phyloP scores from a whole-genome alignment of 129 eudicot genomes.

The Ambrosia trifida region DNA sequence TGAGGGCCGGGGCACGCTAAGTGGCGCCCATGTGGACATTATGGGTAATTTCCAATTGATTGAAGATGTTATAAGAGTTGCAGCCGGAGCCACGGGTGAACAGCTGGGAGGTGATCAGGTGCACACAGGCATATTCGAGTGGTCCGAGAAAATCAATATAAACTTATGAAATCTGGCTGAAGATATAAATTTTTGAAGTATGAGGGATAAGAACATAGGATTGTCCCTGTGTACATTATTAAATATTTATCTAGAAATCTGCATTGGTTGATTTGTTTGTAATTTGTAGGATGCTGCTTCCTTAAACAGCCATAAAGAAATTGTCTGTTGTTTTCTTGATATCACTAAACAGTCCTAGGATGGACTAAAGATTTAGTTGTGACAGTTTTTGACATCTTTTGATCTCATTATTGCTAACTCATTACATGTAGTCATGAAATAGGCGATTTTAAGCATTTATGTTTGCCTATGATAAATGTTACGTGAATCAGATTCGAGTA shows the following conservation, averaged over 20 bases:
- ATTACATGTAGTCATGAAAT: background rate
- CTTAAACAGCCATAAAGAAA: slow-evolving; percentile 21
- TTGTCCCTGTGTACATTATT: slow-evolving; percentile 19
- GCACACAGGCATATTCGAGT: slow-evolving; percentile 74
- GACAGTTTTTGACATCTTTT: background rate
- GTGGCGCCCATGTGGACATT: slow-evolving; percentile 96
- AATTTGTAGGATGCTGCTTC: slow-evolving; percentile 23
- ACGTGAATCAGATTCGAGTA: too few species aligned
- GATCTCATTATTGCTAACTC: background rate
- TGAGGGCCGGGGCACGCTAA: slow-evolving; percentile 95
- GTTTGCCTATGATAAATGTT: too few species aligned
- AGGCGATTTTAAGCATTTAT: too few species aligned
- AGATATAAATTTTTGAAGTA: too few species aligned
- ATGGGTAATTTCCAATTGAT: slow-evolving; percentile 95
- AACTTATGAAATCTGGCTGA: slow-evolving; percentile 20
- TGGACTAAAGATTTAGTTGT: background rate
- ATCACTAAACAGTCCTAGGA: background rate
- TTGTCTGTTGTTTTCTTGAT: background rate
- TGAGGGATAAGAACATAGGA: too few species aligned
- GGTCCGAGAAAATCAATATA: slow-evolving; percentile 78
- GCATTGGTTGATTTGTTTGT: slow-evolving; percentile 16
- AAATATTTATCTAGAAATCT: slow-evolving; percentile 5
- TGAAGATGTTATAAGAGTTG: slow-evolving; percentile 84
- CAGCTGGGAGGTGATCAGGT: slow-evolving; percentile 92
- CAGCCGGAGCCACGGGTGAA: slow-evolving; percentile 87